phyloP scores from a whole-genome alignment of 805 yeast genomes.

The Blastobotrys attinorum region DNA sequence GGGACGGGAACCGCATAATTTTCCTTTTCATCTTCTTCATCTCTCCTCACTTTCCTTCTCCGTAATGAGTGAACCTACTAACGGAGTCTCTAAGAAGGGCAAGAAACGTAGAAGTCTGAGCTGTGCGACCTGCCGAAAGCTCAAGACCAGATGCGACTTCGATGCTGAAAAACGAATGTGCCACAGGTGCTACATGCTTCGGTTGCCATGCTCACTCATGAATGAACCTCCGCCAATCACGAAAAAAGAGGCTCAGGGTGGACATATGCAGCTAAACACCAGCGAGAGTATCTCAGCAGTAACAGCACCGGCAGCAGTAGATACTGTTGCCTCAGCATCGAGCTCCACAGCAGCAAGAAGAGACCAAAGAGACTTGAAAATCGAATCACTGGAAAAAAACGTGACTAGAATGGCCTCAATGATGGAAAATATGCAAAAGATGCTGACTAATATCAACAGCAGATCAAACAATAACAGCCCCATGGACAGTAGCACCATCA shows the following conservation, averaged over 20 bases:
- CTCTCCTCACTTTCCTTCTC: too few relatives aligned
- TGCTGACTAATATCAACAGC: not conserved
- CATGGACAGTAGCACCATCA: not conserved
- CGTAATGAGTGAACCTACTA: not conserved
- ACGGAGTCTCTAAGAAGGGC: not conserved
- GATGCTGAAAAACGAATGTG: conserved; percentile 39
- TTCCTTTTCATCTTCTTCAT: too few relatives aligned
- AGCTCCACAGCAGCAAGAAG: not conserved
- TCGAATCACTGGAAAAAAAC: conserved; percentile 1
- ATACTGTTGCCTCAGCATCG: not conserved
- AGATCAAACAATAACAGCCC: not conserved
- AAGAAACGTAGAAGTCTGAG: conserved; percentile 34
- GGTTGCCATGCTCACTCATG: conserved; percentile 42
- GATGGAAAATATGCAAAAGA: not conserved
- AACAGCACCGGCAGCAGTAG: not conserved
- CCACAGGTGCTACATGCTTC: conserved; percentile 43
- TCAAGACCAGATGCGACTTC: conserved; percentile 52
- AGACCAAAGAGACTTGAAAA: not conserved
- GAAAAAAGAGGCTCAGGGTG: conserved; percentile 2
- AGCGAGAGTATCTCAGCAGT: not conserved
- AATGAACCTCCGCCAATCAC: conserved; percentile 22
- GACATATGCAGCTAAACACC: not conserved
- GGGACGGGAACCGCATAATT: too few relatives aligned
- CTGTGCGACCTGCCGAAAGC: conserved; percentile 45
- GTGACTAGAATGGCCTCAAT: not conserved